phyloP scores from a whole-genome alignment of 306 rosid species.

The Glycine latifolia region DNA sequence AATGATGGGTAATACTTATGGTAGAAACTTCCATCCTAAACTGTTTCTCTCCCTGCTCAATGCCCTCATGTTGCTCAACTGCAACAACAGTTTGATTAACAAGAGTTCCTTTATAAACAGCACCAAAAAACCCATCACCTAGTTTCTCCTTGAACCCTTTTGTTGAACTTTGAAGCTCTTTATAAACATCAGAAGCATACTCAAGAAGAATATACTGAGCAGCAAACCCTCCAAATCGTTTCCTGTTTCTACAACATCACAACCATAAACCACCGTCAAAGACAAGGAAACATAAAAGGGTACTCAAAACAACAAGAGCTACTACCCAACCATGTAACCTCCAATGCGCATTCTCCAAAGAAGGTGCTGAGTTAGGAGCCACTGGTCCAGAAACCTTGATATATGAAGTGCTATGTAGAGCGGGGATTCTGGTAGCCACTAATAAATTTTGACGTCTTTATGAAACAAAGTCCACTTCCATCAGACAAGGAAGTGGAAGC shows the following conservation, averaged over 20 bases:
- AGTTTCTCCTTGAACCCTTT: slow-evolving; percentile 81
- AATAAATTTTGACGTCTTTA: slow-evolving; percentile 50
- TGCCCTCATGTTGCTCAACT: slow-evolving; percentile 86
- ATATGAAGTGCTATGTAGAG: slow-evolving; percentile 64
- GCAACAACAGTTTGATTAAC: slow-evolving; percentile 75
- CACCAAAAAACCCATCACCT: slow-evolving; percentile 86
- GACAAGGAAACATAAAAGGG: slow-evolving; percentile 59
- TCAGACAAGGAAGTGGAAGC: slow-evolving; percentile 72
- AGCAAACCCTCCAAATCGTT: slow-evolving; percentile 60
- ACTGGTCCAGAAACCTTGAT: slow-evolving; percentile 70
- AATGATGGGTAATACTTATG: slow-evolving; percentile 83
- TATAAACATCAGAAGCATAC: slow-evolving; percentile 89
- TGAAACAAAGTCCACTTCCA: slow-evolving; percentile 71
- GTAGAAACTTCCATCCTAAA: slow-evolving; percentile 88
- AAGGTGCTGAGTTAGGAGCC: slow-evolving; percentile 48
- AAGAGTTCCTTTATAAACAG: slow-evolving; percentile 76
- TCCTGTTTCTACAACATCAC: slow-evolving; percentile 68
- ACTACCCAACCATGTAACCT: slow-evolving; percentile 61
- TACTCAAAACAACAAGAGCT: slow-evolving; percentile 53
- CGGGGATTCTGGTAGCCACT: slow-evolving; percentile 68
- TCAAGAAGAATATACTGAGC: slow-evolving; percentile 78
- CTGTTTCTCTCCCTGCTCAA: slow-evolving; percentile 85
- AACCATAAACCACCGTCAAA: slow-evolving; percentile 76
- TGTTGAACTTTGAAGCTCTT: slow-evolving; percentile 72
- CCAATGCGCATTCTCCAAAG: slow-evolving; percentile 41